These are phyloP conservation scores for Globomyces sp. DNA, from an alignment of 371 early-diverging fungal species.

Conservation along the genomic window DNA sequence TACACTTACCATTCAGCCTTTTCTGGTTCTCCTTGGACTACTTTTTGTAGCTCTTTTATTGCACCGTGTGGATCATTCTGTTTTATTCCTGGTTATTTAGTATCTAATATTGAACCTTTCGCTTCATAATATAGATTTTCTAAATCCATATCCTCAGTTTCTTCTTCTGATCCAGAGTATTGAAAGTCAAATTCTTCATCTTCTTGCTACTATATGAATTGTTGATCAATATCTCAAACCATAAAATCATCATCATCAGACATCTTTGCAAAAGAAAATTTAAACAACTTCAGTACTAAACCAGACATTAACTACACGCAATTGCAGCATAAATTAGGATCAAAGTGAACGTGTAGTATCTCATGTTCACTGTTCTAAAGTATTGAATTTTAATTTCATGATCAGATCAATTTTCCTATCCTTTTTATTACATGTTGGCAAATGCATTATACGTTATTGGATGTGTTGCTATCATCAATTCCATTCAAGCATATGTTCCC, in stretches of 20 bases:
- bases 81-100: conserved; percentile 36
- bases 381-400: conserved; percentile 5
- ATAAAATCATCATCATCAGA: conserved; percentile 8
- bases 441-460: conserved; percentile 48
- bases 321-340: conserved; percentile 14
- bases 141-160: conserved; percentile 80
- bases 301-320: not conserved
- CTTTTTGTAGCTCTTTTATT: conserved; percentile 73
- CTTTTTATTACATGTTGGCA: conserved; percentile 7
- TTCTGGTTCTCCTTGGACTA: conserved; percentile 78
- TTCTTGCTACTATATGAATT: conserved; percentile 48
- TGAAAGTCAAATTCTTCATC: conserved; percentile 91
- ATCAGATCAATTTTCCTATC: not conserved
- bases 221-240: not conserved
- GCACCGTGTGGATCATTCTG: conserved; percentile 82
- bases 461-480: conserved; percentile 70
- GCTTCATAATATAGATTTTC: conserved; percentile 96
- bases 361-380: conserved; percentile 4
- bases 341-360: not conserved
- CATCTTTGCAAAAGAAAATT: conserved; percentile 1
- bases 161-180: conserved; percentile 81
- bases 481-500: conserved; percentile 69
- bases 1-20: conserved; percentile 75
- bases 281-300: not conserved
- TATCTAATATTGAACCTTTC: conserved; percentile 56